Evolutionary conservation across 345 rosid species (phyloP).

Genomic region (Eucalyptus regnans): DNA sequence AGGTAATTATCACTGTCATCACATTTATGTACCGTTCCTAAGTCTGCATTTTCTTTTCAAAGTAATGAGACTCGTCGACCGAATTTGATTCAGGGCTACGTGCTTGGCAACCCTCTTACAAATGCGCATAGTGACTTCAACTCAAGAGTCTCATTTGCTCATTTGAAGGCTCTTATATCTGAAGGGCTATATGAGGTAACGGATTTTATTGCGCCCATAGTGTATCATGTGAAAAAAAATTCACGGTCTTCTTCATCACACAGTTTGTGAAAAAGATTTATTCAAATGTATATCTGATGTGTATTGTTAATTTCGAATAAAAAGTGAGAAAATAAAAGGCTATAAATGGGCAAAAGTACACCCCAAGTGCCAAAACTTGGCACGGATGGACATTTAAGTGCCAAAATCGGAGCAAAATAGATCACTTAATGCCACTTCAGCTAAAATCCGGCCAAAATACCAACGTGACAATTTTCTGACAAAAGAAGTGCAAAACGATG

Average conservation of each 20-base stretch:
- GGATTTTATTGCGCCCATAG: rapidly evolving
- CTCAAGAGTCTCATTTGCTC: slow-evolving; percentile 2
- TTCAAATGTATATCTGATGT: not conserved
- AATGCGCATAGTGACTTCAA: not conserved
- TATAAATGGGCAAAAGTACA: not conserved
- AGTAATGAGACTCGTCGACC: not conserved
- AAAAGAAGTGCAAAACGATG: too few species aligned
- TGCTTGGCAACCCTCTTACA: slow-evolving; percentile 16
- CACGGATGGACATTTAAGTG: too few species aligned
- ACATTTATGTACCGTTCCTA: not conserved
- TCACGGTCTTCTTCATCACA: not conserved
- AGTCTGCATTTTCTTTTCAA: not conserved
- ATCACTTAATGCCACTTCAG: too few species aligned
- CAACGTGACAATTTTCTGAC: too few species aligned
- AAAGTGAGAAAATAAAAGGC: not conserved
- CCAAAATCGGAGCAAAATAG: too few species aligned
- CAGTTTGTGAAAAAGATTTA: rapidly evolving
- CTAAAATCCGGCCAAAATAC: too few species aligned
- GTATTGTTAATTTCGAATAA: not conserved
- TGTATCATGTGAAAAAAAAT: too few species aligned
- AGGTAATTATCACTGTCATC: not conserved
- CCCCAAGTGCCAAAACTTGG: too few species aligned
- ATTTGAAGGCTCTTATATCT: slow-evolving; percentile 6
- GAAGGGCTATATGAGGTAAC: slow-evolving; percentile 4
- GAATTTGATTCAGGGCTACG: slow-evolving; percentile 9